Conservation (phyloP, 371 early-diverging fungal species). For the Lichtheimia ornata region DNA sequence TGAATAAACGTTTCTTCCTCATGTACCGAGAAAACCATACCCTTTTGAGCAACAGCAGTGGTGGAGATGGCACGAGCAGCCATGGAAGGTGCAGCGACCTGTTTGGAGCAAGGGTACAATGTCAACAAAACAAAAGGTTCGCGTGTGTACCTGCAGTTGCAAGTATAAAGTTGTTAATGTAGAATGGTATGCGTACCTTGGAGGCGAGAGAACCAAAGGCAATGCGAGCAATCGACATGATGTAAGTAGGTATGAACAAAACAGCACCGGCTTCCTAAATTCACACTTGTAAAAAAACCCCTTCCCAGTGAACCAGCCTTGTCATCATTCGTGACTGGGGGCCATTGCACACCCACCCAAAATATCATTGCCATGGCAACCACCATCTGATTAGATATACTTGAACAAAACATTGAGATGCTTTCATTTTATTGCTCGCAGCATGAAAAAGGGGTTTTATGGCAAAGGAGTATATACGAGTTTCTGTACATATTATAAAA, state of each 20-base stretch:
- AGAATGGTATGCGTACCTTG: slow-evolving; percentile 29
- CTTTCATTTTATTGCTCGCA: background rate
- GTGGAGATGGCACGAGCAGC: slow-evolving; percentile 45
- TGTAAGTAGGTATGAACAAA: background rate
- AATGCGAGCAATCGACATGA: slow-evolving; percentile 44
- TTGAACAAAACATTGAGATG: slow-evolving; percentile 3
- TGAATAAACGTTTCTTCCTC: background rate
- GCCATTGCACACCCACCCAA: background rate
- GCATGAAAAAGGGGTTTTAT: no score
- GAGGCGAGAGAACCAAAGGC: slow-evolving; percentile 45
- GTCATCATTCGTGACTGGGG: no score
- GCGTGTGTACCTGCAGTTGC: background rate
- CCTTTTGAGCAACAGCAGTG: slow-evolving; percentile 49
- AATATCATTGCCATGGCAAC: background rate
- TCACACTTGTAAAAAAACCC: background rate
- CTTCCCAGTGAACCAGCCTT: no score
- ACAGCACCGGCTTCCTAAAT: background rate
- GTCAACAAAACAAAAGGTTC: background rate
- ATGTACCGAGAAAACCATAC: slow-evolving; percentile 14
- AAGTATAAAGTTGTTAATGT: background rate
- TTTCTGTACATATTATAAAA: no score
- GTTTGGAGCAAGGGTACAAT: background rate
- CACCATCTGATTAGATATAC: background rate
- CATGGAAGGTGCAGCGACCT: slow-evolving; percentile 30
- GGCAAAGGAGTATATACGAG: no score